phyloP scores from a whole-genome alignment of 495 filamentous ascomycete genomes.

The Xylaria intraflava region DNA sequence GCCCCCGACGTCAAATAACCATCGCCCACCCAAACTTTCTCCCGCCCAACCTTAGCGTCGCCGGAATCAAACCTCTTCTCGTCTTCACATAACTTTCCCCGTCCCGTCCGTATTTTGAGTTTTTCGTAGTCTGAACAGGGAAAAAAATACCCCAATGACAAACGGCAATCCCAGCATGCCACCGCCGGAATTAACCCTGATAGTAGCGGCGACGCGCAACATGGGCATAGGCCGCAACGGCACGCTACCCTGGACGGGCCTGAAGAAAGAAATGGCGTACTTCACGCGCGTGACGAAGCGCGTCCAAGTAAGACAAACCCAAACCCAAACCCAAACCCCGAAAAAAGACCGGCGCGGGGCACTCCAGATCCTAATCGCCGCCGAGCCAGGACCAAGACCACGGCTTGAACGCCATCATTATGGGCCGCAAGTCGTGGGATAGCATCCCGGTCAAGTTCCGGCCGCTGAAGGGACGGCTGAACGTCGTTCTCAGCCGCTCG shows the following conservation, averaged over 20 bases:
- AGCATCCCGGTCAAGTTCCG: conserved; percentile 68
- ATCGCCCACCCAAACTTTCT: too few species aligned
- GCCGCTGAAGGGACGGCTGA: conserved; percentile 71
- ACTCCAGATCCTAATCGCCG: not conserved
- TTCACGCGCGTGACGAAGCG: conserved; percentile 88
- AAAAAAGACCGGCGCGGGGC: too few species aligned
- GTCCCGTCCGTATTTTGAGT: too few species aligned
- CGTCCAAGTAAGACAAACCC: conserved; percentile 28
- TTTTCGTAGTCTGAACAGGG: not conserved
- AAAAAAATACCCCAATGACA: not conserved
- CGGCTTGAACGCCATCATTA: conserved; percentile 71
- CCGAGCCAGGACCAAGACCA: conserved; percentile 8
- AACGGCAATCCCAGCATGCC: conserved; percentile 22
- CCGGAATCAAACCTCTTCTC: too few species aligned
- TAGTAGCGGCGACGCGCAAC: conserved; percentile 66
- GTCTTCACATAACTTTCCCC: too few species aligned
- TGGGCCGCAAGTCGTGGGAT: conserved; percentile 96
- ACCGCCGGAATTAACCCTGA: conserved; percentile 56
- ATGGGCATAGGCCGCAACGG: conserved; percentile 84
- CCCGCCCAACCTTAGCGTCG: too few species aligned
- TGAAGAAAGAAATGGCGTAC: conserved; percentile 87
- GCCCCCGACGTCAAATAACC: too few species aligned
- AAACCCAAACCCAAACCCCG: too few species aligned
- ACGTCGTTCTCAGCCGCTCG: conserved; percentile 66
- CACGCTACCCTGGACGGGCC: conserved; percentile 78